Evolutionary conservation across 192 early-diverging fungal genomes (phyloP), one percentile per base, ranked within the genome.

Genomic region (Coemansia sp.): DNA sequence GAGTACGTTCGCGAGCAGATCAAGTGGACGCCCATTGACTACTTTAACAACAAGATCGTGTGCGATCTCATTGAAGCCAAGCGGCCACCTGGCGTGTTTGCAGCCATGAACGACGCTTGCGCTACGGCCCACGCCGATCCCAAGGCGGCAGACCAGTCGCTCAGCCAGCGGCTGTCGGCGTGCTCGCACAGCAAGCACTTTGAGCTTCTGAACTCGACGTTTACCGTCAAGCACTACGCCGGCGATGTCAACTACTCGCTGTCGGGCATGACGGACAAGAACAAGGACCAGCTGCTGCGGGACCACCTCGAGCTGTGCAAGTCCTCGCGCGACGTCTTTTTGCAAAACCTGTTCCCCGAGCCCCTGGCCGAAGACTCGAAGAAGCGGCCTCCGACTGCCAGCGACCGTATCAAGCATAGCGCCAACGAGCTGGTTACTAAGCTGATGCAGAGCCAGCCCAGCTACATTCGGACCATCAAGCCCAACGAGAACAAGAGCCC

Each of bases 21-120:
- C 75, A 76, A 95, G 69, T 99, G 97, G 97, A 95, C 93, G 13
- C 96, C 95, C n/a, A 99, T 99, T 68, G 90, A 95, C 61, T 99
- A 93, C 75, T 99, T 99, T 84, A 98, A 99, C 85, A 99, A 99
- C 83, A 97, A 97, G 82, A 85, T 99, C 39, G 97, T 99, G 28
- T 97, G 97, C 62, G 97, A 99, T 65, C 82, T 99, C 57, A 99
- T 99, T 60, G 97, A 99, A 76, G 93, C 91, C 69, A 97, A 91
- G 72, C 89, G 90, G 45, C 96, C 97, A 37, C 97, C 97, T 6
- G 97, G 97, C 50, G 82, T 99, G 5, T 90, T 90, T 79, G 88
- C 89, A 47, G 91, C 95, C 9, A 86, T 99, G 85, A 97, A 99
- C 78, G 97, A 99, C 72, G 94, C 97, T 12, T 97, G 96, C 71